Evolutionary conservation across 208 protist species (phyloP).

Genomic region (Wallacemonas sp.): DNA sequence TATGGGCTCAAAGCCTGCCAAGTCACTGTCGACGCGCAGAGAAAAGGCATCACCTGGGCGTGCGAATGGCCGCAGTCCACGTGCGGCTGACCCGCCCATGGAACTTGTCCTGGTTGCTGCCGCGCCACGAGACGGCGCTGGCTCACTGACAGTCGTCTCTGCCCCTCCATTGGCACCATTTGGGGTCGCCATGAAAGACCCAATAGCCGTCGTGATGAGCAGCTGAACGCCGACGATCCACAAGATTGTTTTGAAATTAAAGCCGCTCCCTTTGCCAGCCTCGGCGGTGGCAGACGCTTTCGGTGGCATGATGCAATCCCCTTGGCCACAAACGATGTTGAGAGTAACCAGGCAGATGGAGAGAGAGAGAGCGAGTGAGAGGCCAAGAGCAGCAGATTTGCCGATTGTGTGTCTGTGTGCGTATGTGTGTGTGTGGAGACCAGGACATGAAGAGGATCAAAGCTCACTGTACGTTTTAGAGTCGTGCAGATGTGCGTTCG

Average conservation of each 20-base stretch:
- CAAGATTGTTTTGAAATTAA: not conserved
- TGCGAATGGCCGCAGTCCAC: conserved; percentile 25
- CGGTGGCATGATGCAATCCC: conserved; percentile 3
- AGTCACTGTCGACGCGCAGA: conserved; percentile 22
- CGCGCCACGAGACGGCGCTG: not conserved
- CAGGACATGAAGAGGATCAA: no score
- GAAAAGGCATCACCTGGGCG: conserved; percentile 22
- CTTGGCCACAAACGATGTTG: no score
- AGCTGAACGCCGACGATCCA: conserved; percentile 13
- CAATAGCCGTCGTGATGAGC: not conserved
- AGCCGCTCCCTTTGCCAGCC: not conserved
- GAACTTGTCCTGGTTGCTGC: not conserved
- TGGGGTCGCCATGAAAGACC: conserved; percentile 2
- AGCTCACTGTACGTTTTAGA: no score
- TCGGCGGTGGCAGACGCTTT: not conserved
- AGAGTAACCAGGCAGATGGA: no score
- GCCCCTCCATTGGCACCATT: not conserved
- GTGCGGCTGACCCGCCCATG: not conserved
- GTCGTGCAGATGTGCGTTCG: no score
- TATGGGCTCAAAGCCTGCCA: conserved; percentile 32
- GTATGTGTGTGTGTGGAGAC: no score
- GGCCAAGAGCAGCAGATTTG: no score
- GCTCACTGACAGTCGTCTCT: not conserved
- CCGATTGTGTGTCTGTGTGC: no score
- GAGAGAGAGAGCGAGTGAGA: no score